phyloP scores from a whole-genome alignment of 2,329 filamentous ascomycete genomes.

The Hymenoscyphus albidus region DNA sequence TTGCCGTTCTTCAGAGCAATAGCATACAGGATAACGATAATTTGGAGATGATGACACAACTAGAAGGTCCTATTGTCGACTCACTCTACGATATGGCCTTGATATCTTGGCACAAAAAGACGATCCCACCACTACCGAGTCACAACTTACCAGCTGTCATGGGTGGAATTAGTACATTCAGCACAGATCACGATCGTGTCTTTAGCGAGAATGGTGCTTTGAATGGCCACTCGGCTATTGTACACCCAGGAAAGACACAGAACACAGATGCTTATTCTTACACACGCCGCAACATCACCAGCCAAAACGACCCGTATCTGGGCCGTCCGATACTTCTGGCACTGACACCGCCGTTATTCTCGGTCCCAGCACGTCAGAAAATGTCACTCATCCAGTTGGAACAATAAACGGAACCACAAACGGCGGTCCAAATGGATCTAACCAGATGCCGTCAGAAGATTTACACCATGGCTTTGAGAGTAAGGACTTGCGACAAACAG shows the following conservation, averaged over 20 bases:
- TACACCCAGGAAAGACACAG: slow-evolving; percentile 18
- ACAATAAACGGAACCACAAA: slow-evolving; percentile 12
- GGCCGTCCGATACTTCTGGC: neutral
- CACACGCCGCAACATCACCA: slow-evolving; percentile 17
- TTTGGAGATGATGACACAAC: slow-evolving; percentile 73
- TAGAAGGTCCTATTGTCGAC: slow-evolving; percentile 74
- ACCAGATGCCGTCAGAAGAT: slow-evolving; percentile 1
- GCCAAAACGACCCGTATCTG: slow-evolving; percentile 11
- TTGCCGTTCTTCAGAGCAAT: slow-evolving; percentile 72
- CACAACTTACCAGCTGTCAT: slow-evolving; percentile 50
- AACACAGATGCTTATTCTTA: slow-evolving; percentile 22
- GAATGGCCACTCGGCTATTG: slow-evolving; percentile 27
- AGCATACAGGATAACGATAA: slow-evolving; percentile 79
- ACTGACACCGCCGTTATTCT: slow-evolving; percentile 10
- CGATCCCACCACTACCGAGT: slow-evolving; percentile 58
- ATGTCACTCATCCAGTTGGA: slow-evolving; percentile 11
- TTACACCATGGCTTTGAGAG: slow-evolving; percentile 18
- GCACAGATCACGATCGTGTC: slow-evolving; percentile 25
- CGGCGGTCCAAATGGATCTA: neutral
- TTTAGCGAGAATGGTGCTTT: slow-evolving; percentile 34
- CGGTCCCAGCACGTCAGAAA: slow-evolving; percentile 23
- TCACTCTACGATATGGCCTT: slow-evolving; percentile 71
- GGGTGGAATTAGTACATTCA: slow-evolving; percentile 19
- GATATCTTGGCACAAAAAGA: slow-evolving; percentile 64
- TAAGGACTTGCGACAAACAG: slow-evolving; percentile 16